Evolutionary conservation across 2,329 filamentous ascomycete genomes (phyloP), one percentile per base, ranked within the genome.

Genomic region (Zymoseptoria brevis): DNA sequence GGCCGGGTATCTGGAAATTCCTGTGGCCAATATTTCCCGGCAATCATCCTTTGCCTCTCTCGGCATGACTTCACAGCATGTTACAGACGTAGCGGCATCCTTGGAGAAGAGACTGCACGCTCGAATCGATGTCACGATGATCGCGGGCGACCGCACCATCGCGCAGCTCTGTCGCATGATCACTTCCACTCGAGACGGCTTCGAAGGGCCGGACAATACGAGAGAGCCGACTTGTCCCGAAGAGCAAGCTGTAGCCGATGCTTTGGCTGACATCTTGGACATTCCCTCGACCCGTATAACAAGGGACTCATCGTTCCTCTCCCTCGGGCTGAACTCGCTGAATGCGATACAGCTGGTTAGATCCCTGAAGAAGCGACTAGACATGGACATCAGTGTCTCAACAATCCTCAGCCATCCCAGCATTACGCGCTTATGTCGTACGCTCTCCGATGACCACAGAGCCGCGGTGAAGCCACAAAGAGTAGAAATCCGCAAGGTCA

Each of bases 21-120:
- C 81, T 0, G 58, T 69, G 3, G 65, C 71, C 0, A 73, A 77
- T 0, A 77, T 96, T 45, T 75, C 74, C 8, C 81, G 82, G 30
- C 86, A 85, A 75, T 87, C 85, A 0, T 90, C 90, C 0, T 87
- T 96, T 61, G 85, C 87, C 57, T 83, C 81, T n/a, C 73, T 96
- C 2, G 92, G 92, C 0, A 72, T 96, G 5, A 45, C 13, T 16
- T n/a, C 35, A 45, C 13, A 45, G 35, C 35, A 45, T 45, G 35
- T n/a, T 90, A 96, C 70, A 96, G 91, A 0, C 84, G 74, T 95
- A 8, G 82, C 87, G 0, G 83, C 80, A 56, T 68, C 72, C 13
- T 70, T 96, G 0, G 79, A 80, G 55, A 78, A 79, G 54, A 66
- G 74, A 1, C 62, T 68, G 0, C 72, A 83, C 1, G 74, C 67